Percentiles rank a stretch among this genome's conserved stretches.
phyloP scores from a whole-genome alignment of 2,329 filamentous ascomycete genomes.

The Fusarium subtropicale region DNA sequence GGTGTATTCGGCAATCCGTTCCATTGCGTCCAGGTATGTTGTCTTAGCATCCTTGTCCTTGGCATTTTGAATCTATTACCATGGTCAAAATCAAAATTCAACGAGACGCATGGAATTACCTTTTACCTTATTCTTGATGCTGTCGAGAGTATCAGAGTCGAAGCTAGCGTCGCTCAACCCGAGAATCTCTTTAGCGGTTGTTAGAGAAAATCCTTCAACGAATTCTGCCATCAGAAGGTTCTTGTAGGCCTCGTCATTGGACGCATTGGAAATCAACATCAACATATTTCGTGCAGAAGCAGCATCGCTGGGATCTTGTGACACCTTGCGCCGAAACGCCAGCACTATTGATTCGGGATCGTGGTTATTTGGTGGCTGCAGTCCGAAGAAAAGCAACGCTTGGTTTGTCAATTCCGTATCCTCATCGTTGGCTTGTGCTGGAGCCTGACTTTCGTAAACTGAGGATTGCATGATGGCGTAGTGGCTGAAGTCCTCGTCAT shows the following conservation, averaged over 20 bases:
- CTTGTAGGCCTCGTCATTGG: constrained; percentile 53
- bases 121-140: constrained; percentile 48
- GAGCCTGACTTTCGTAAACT: constrained; percentile 54
- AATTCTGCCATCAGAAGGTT: constrained; percentile 51
- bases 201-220: constrained; percentile 52
- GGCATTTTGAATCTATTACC: constrained; percentile 45
- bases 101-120: not conserved
- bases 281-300: constrained; percentile 51
- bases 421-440: constrained; percentile 45
- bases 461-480: constrained; percentile 56
- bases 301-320: constrained; percentile 49
- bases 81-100: constrained; percentile 21
- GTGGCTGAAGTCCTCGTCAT: constrained; percentile 52
- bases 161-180: constrained; percentile 44
- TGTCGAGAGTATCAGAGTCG: constrained; percentile 44
- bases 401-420: constrained; percentile 51
- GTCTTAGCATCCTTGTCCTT: constrained; percentile 47
- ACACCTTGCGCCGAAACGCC: constrained; percentile 52
- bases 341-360: constrained; percentile 51
- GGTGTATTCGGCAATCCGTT: constrained; percentile 52
- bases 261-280: constrained; percentile 50
- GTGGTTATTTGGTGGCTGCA: constrained; percentile 53
- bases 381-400: constrained; percentile 51
- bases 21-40: constrained; percentile 52
- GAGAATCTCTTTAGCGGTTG: constrained; percentile 50